Base-by-base conservation (phyloP, 2,329 filamentous ascomycete species). In the Cladosporium sp. region DNA sequence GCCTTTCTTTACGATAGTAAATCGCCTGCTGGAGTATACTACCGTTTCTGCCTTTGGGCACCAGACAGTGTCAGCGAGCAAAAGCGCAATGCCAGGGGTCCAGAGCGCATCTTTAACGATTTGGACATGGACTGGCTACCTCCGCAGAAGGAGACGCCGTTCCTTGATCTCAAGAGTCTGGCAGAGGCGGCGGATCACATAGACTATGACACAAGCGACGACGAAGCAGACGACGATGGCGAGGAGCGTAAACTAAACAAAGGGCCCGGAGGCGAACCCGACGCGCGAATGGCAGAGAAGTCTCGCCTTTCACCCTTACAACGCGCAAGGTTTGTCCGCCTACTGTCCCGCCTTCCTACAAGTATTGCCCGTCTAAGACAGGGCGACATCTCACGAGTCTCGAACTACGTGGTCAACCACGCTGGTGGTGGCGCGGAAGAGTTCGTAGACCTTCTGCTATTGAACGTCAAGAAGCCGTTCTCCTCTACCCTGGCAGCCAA, bases 1-100 rank as follows among this genome's bases (percentile, higher is more conserved):
- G 89, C 91, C 0, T 99, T 92, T 89, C 79, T 99, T 4, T 99
- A 90, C 87, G 88, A 97, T 71, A 83, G 91, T 19, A 83, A 86
- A 63, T 92, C 86, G 67, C 79, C 81, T 61, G 91, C 85, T 24
- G 93, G 88, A 15, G 83, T 95, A 15, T 99, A 92, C 82, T 97
- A 97, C 72, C 86, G 94, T 42, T 97, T 91, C 89, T 85, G 90
- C 44, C 70, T 97, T 44, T 97, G 92, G 89, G 86, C 55, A 10
- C 61, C 64, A 3, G 61, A 67, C 12, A 62, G 64, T 7, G 47
- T 86, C 4, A 79, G 80, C 1, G 77, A 66, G n/a, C 61, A 67
- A 60, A 61, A 66, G 60, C 58, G 87, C 19, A 81, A 59, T 8
- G 59, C 60, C 3, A 57, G 59, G 24, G 62, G 58, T 10, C 60